Evolutionary conservation across 1,284 basidiomycete species (phyloP).

Genomic region (Gomphus bonarii): DNA sequence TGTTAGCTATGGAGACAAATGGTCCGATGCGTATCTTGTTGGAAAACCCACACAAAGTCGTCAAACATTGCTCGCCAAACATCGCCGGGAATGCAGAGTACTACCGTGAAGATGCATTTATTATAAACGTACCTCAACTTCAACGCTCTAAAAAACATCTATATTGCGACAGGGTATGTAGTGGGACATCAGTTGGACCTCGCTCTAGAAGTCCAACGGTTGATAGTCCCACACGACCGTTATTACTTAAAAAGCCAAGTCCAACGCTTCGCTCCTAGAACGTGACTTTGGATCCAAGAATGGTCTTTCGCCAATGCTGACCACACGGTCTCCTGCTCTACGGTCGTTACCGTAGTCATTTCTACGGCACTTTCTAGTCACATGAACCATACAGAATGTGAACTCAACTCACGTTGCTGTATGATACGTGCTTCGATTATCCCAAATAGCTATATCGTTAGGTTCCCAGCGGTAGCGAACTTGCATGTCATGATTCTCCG

Average conservation of each 20-base stretch:
- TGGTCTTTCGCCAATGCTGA: conserved; percentile 53
- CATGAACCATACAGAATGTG: not conserved
- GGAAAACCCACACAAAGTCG: too few relatives aligned
- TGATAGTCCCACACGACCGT: not conserved
- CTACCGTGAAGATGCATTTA: too few relatives aligned
- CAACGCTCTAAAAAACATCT: not conserved
- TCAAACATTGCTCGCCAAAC: too few relatives aligned
- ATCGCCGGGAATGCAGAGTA: too few relatives aligned
- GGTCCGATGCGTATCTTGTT: too few relatives aligned
- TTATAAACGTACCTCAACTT: not conserved
- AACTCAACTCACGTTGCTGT: conserved; percentile 31
- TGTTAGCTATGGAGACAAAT: too few relatives aligned
- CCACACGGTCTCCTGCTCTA: conserved; percentile 48
- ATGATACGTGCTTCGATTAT: conserved; percentile 42
- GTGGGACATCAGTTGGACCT: not conserved
- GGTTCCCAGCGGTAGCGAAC: conserved; percentile 39
- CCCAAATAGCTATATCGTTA: conserved; percentile 47
- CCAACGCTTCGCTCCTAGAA: conserved; percentile 35
- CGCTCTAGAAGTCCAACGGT: not conserved
- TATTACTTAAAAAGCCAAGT: not conserved
- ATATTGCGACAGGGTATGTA: not conserved
- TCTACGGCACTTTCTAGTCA: conserved; percentile 16
- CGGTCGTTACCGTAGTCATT: conserved; percentile 38
- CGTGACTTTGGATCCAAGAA: conserved; percentile 43
- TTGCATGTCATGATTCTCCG: conserved; percentile 57